phyloP scores from a whole-genome alignment of 176 grass and related monocot genomes.

The Coix lacrymajobi region DNA sequence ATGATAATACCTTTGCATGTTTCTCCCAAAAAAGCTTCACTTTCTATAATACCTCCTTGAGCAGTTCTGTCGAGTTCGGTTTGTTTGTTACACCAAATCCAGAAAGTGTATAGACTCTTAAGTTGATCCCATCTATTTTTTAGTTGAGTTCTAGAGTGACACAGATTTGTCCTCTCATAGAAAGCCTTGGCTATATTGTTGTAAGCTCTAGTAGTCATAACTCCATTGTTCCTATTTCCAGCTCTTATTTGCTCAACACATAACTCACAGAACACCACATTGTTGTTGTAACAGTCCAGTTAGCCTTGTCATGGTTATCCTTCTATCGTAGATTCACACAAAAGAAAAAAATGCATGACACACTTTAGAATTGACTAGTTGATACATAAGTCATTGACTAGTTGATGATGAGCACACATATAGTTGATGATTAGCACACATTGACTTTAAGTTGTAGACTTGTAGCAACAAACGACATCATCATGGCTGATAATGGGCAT shows the following conservation, averaged over 20 bases:
- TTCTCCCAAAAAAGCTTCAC: neutral
- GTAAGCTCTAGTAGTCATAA: neutral
- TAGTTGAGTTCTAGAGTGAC: neutral
- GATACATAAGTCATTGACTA: too few species aligned
- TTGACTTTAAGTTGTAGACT: too few species aligned
- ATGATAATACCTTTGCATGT: neutral
- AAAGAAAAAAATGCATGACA: too few species aligned
- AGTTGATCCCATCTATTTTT: neutral
- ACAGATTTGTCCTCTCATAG: neutral
- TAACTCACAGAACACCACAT: neutral
- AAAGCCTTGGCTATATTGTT: neutral
- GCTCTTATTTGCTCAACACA: neutral
- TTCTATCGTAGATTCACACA: neutral
- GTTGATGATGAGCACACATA: too few species aligned
- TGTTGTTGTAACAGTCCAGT: neutral
- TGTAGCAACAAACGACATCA: too few species aligned
- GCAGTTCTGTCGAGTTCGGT: neutral
- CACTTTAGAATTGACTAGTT: too few species aligned
- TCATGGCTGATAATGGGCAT: too few species aligned
- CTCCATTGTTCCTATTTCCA: neutral
- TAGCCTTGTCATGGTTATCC: neutral
- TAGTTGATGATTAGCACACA: too few species aligned
- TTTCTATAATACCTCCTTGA: neutral
- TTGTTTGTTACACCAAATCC: neutral
- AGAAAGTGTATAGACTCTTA: neutral